Base-by-base conservation (phyloP, 2,329 filamentous ascomycete genomes). In the Aspergillus fumigatus region DNA sequence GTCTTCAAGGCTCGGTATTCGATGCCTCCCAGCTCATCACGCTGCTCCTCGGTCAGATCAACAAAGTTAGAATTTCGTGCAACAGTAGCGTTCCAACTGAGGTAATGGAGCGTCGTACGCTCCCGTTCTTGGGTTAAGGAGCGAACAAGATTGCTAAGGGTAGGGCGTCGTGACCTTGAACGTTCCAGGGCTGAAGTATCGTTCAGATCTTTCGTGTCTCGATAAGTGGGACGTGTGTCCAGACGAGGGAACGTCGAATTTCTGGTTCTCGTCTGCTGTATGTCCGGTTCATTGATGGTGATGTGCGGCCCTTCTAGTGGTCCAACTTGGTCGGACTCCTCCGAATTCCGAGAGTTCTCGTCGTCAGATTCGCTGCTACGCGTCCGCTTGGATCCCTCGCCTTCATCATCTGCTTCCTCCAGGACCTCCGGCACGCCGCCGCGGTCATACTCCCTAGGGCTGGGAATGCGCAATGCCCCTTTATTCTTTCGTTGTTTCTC, bases 1-100 rank as follows among this genome's bases (percentile, higher is more conserved):
- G 91, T 90, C 72, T 96, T 95, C 58, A 99, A 73, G 0, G 93
- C 90, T 5, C 94, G 88, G 69, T 99, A 99, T 72, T 99, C 94
- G 61, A 99, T 96, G 21, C 94, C 94, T 10, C 94, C 94, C 2
- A 99, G 78, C 73, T 99, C 94, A 70, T 99, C 92, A 62, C 94
- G 85, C 74, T 99, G 92, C 61, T 94, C 91, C 63, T 96, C 88
- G 0, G 88, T 90, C 62, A 99, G 75, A 63, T 92, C 90, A 11
- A 94, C 82, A 68, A 97, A 99, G 40, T 90, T 88, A 10, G 93
- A 97, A 72, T 99, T 99, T 60, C 94, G 86, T 25, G 89, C 93
- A 53, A 97, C 84, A 0, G 94, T 99, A 2, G 94, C 91, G 58
- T 92, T 88, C 84, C 91, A 97, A 72, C 91, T 97, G 52, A 99